Percentiles rank a stretch among this genome's conserved stretches.
These are phyloP conservation scores for Pseudogymnoascus sp. DNA, from an alignment of 2,329 filamentous ascomycete species.

Conservation along the genomic window DNA sequence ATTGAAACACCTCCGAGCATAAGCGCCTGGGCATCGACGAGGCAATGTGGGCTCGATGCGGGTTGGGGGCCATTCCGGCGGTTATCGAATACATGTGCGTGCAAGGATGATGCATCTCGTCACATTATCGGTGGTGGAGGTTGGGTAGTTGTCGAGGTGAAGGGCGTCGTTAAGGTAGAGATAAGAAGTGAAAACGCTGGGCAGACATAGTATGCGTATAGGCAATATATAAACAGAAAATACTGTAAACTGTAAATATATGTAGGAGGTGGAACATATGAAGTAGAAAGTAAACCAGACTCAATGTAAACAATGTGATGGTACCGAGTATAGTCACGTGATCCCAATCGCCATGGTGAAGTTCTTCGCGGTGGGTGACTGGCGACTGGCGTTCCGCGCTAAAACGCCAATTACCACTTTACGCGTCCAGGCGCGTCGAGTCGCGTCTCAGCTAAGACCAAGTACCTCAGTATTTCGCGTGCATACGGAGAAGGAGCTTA, in stretches of 20 bases:
- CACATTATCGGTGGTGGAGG: neutral
- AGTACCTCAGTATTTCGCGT: constrained; percentile 8
- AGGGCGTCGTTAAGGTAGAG: too few relatives aligned
- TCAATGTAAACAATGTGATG: neutral
- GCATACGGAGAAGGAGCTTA: neutral
- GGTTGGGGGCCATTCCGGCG: constrained; percentile 1
- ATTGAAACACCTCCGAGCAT: neutral
- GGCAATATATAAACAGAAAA: neutral
- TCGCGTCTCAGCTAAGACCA: neutral
- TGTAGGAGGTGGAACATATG: neutral
- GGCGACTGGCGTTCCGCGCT: constrained; percentile 3
- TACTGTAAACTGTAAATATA: neutral
- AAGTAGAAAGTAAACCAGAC: neutral
- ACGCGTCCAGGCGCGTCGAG: constrained; percentile 3
- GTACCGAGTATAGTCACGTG: neutral
- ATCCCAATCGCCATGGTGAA: accelerated
- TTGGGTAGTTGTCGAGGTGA: neutral
- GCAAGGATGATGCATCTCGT: constrained; percentile 4
- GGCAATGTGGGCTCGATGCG: neutral
- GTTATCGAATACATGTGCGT: constrained; percentile 6
- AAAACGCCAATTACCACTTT: constrained; percentile 4
- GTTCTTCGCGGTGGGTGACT: neutral
- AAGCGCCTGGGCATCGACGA: constrained; percentile 1
- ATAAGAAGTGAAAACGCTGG: neutral
- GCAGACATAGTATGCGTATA: neutral